Conservation (phyloP, 2,329 filamentous ascomycete genomes). For the Stagonosporopsis cucurbitacearum region DNA sequence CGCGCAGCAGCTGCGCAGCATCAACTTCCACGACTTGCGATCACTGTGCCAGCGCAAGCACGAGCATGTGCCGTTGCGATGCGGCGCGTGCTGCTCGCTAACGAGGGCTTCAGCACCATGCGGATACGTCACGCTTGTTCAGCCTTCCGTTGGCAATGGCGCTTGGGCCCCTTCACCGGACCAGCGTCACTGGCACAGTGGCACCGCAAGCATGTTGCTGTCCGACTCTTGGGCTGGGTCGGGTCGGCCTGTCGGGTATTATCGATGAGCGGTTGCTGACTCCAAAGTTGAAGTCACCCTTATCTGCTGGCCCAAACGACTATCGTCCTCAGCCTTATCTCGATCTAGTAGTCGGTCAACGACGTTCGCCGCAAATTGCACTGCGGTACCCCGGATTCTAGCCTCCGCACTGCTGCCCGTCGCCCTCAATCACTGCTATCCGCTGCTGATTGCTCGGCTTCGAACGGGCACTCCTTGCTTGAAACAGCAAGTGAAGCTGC, state of each 20-base stretch:
- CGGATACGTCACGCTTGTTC: conserved; percentile 15
- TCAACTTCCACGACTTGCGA: background rate
- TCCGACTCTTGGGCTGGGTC: conserved; percentile 5
- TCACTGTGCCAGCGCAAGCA: background rate
- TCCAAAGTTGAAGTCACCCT: conserved; percentile 17
- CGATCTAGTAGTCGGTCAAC: conserved; percentile 14
- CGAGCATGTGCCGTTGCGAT: background rate
- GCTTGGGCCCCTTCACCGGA: background rate
- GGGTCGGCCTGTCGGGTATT: conserved; percentile 13
- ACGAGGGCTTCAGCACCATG: conserved; percentile 2
- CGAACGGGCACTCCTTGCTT: background rate
- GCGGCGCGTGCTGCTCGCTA: conserved; percentile 17
- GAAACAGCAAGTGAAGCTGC: conserved; percentile 4
- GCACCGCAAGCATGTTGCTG: conserved; percentile 3
- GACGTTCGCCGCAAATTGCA: conserved; percentile 5
- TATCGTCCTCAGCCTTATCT: conserved; percentile 22
- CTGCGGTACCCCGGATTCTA: conserved; percentile 17
- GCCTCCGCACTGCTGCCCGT: conserved; percentile 10
- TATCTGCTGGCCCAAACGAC: conserved; percentile 14
- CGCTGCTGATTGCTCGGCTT: conserved; percentile 4
- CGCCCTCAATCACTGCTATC: conserved; percentile 4
- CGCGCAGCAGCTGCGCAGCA: background rate
- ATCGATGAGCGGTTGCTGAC: conserved; percentile 16
- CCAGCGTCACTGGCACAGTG: conserved; percentile 1
- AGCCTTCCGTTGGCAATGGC: conserved; percentile 3